Evolutionary conservation across 768 basidiomycete species (phyloP).

Genomic region (Collybia sordida): DNA sequence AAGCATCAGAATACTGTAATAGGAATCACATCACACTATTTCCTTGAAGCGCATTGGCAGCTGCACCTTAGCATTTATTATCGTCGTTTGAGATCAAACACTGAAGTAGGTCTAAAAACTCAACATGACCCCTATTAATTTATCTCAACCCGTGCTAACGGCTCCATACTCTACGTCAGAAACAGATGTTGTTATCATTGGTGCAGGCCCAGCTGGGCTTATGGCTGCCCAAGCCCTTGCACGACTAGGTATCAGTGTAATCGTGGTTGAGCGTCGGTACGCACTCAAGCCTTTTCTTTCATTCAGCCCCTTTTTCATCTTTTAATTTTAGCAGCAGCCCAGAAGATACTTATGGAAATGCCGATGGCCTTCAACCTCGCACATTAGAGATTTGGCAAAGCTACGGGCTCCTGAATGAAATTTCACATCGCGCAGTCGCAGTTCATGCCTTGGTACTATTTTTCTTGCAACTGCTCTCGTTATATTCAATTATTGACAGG

Average conservation of each 20-base stretch:
- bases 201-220: constrained; percentile 54
- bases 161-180: constrained; percentile 7
- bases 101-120: too few species aligned
- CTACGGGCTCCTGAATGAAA: constrained; percentile 9
- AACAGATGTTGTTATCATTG: constrained; percentile 56
- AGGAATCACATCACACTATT: too few species aligned
- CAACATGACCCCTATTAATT: too few species aligned
- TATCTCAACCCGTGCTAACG: neutral
- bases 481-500: constrained; percentile 1
- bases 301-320: neutral
- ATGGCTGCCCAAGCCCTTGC: constrained; percentile 65
- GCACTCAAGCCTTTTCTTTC: neutral
- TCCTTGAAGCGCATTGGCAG: too few species aligned
- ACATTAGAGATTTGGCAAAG: constrained; percentile 18
- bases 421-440: constrained; percentile 4
- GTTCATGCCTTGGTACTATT: neutral
- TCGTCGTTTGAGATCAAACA: too few species aligned
- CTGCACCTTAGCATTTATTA: too few species aligned
- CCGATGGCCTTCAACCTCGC: constrained; percentile 20
- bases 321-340: neutral
- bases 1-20: too few species aligned
- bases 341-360: constrained; percentile 1
- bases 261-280: constrained; percentile 55
- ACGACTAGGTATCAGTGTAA: constrained; percentile 51
- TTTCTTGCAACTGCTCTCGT: too few species aligned